Conservation (phyloP, 2,329 filamentous ascomycete species). For the Colletotrichum sp. region DNA sequence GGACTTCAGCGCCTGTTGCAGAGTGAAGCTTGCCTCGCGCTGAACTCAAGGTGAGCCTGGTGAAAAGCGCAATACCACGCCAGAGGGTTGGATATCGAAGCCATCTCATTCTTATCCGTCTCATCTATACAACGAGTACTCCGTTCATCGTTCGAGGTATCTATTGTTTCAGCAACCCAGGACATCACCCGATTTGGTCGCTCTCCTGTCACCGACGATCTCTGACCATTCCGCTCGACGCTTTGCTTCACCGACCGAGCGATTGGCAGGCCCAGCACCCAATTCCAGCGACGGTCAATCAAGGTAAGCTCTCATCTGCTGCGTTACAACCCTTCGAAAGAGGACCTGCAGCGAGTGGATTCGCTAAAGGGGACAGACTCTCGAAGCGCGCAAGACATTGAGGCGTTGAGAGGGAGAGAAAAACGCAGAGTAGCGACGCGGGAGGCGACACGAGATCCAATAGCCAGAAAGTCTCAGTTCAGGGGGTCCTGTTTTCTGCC, state of each 20-base stretch:
- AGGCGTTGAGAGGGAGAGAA: neutral
- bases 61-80: neutral
- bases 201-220: slow-evolving; percentile 7
- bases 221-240: neutral
- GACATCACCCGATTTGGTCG: neutral
- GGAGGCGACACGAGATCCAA: slow-evolving; percentile 8
- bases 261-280: neutral
- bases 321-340: neutral
- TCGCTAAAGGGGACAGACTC: slow-evolving; percentile 1
- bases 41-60: slow-evolving; percentile 9
- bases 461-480: slow-evolving; percentile 14
- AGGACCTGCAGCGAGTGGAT: neutral
- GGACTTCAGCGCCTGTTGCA: slow-evolving; percentile 16
- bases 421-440: neutral
- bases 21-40: slow-evolving; percentile 11
- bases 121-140: neutral
- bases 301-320: neutral
- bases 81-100: neutral
- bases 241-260: neutral
- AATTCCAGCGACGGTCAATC: neutral
- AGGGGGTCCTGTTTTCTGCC: slow-evolving; percentile 8
- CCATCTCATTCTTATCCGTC: neutral
- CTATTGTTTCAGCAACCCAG: neutral
- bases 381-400: neutral
- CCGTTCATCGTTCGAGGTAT: neutral